These are phyloP conservation scores for Penicillium hesseltinei DNA, from an alignment of 2,329 filamentous ascomycete genomes.

Conservation along the genomic window DNA sequence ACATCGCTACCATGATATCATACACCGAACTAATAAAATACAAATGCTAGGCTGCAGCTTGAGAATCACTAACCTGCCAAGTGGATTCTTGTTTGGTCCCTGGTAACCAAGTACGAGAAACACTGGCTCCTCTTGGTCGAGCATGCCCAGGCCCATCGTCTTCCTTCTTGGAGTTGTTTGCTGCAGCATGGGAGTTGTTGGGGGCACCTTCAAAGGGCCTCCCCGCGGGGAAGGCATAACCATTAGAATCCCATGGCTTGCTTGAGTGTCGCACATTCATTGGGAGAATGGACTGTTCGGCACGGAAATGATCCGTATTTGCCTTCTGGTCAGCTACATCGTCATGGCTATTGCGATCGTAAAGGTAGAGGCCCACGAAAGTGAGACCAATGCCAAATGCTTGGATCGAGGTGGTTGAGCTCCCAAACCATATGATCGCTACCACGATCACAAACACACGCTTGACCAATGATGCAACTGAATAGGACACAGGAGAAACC, in stretches of 20 bases:
- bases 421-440: constrained; percentile 95
- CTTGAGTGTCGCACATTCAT: constrained; percentile 48
- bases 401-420: constrained; percentile 78
- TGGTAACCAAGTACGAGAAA: constrained; percentile 60
- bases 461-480: constrained; percentile 92
- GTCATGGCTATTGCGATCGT: constrained; percentile 86
- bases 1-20: constrained; percentile 17
- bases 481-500: constrained; percentile 95
- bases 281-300: constrained; percentile 64
- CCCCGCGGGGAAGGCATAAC: constrained; percentile 35
- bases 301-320: constrained; percentile 61
- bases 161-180: constrained; percentile 41
- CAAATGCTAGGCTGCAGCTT: constrained; percentile 20
- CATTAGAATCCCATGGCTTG: constrained; percentile 39
- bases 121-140: constrained; percentile 41
- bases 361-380: constrained; percentile 89
- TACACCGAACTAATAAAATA: constrained; percentile 11
- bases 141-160: constrained; percentile 47
- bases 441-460: constrained; percentile 95
- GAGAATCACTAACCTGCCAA: constrained; percentile 59
- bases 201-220: constrained; percentile 22
- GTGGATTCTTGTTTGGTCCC: constrained; percentile 85
- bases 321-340: constrained; percentile 84
- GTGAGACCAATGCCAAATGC: constrained; percentile 83
- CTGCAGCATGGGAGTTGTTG: constrained; percentile 18